Percentiles rank a stretch among this genome's conserved stretches.
These are phyloP conservation scores for Rubia yunnanensis DNA, from an alignment of 257 asterid genomes.

Conservation along the genomic window DNA sequence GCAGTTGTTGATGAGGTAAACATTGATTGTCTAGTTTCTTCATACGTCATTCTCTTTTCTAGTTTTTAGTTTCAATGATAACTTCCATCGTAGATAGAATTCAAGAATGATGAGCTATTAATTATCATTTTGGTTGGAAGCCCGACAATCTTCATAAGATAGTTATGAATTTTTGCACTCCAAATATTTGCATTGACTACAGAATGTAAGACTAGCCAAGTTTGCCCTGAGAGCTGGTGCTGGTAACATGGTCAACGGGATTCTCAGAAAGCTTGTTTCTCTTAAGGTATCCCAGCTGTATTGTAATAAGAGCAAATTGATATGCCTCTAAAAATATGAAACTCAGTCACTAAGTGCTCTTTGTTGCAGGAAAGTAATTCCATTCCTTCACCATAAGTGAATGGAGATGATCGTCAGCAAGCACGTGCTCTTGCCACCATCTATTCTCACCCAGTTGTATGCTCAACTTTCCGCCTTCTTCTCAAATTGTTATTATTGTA, in stretches of 20 bases:
- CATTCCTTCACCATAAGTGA: constrained; percentile 66
- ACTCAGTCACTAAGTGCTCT: constrained; percentile 15
- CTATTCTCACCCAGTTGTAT: constrained; percentile 93
- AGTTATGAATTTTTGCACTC: constrained; percentile 5
- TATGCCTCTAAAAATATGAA: constrained; percentile 15
- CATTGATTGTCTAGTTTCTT: background rate
- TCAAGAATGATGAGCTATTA: background rate
- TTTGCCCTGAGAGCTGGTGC: constrained; percentile 90
- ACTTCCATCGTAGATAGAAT: background rate
- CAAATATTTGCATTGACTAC: constrained; percentile 18
- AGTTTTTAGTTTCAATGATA: constrained; percentile 3
- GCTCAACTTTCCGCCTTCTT: constrained; percentile 21
- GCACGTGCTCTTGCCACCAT: constrained; percentile 86
- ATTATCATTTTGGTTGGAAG: background rate
- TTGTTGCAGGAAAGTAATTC: constrained; percentile 54
- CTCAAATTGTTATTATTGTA: background rate
- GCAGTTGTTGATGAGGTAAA: constrained; percentile 93
- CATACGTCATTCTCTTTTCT: background rate
- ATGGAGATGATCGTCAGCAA: constrained; percentile 78
- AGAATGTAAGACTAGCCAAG: constrained; percentile 92
- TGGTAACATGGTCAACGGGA: constrained; percentile 85
- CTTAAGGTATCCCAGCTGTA: constrained; percentile 49
- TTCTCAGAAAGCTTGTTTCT: constrained; percentile 71
- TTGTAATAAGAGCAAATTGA: constrained; percentile 6
- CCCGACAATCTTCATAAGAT: background rate